phyloP scores from a whole-genome alignment of 352 stramenopile genomes.

The Pythium oligandrum region DNA sequence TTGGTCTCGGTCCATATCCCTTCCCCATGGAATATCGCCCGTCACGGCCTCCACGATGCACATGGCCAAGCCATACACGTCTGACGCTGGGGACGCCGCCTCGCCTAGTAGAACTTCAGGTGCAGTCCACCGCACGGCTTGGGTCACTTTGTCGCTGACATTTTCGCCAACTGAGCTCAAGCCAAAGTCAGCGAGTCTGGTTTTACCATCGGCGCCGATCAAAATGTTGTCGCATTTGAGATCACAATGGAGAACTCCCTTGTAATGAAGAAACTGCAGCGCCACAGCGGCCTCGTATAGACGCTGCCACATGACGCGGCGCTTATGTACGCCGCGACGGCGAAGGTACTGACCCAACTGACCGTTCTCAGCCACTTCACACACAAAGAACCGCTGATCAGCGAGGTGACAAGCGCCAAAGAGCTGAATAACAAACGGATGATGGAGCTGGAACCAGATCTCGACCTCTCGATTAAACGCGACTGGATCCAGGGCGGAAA shows the following conservation, averaged over 20 bases:
- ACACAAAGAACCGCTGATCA: conserved; percentile 14
- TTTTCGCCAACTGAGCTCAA: conserved; percentile 14
- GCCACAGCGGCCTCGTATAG: conserved; percentile 24
- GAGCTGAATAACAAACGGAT: conserved; percentile 23
- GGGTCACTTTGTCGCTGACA: neutral
- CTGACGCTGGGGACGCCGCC: neutral
- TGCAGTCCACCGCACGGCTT: neutral
- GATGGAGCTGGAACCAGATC: conserved; percentile 18
- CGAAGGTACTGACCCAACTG: conserved; percentile 16
- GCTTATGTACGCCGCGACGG: neutral
- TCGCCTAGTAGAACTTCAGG: neutral
- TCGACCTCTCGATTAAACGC: conserved; percentile 24
- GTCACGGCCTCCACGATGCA: conserved; percentile 4
- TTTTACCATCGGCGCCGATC: conserved; percentile 33
- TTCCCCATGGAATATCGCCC: neutral
- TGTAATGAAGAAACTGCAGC: conserved; percentile 63
- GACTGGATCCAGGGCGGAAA: neutral
- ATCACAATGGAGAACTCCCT: conserved; percentile 41
- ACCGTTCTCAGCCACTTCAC: conserved; percentile 15
- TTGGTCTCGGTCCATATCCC: neutral
- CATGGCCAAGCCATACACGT: conserved; percentile 1
- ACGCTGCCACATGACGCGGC: conserved; percentile 16
- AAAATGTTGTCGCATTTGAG: conserved; percentile 66
- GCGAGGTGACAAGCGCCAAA: conserved; percentile 22
- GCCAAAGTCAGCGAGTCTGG: conserved; percentile 77